phyloP scores from a whole-genome alignment of 257 asterid species.

The Nicotiana tabacum region DNA sequence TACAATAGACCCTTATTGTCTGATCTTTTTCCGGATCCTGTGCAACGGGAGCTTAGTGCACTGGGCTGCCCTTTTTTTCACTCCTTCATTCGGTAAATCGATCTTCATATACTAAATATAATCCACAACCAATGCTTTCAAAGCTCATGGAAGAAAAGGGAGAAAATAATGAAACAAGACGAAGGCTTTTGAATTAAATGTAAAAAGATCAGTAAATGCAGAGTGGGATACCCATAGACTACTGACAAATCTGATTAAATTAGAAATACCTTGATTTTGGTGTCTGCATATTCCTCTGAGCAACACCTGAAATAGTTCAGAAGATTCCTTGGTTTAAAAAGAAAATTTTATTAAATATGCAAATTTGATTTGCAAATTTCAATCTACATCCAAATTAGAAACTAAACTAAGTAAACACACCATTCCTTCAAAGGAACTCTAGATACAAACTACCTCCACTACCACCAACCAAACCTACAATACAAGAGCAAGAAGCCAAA shows the following conservation, averaged over 20 bases:
- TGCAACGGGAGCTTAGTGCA: too few relatives aligned
- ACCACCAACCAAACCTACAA: constrained; percentile 64
- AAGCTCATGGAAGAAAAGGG: neutral
- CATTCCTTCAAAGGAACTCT: constrained; percentile 79
- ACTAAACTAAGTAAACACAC: constrained; percentile 29
- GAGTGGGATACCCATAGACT: neutral
- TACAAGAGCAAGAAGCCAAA: constrained; percentile 17
- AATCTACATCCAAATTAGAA: constrained; percentile 31
- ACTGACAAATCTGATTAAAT: neutral
- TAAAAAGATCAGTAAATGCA: neutral
- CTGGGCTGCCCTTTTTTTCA: neutral
- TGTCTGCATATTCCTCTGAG: constrained; percentile 59
- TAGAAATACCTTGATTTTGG: constrained; percentile 64
- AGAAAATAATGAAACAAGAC: neutral
- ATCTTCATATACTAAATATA: neutral
- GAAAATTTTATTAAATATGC: neutral
- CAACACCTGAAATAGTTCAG: constrained; percentile 43
- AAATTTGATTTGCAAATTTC: constrained; percentile 24
- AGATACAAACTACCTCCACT: constrained; percentile 79
- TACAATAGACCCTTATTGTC: too few relatives aligned
- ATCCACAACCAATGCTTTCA: too few relatives aligned
- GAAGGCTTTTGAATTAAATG: neutral
- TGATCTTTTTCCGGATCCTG: too few relatives aligned
- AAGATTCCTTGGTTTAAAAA: constrained; percentile 32
- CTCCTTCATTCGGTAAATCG: neutral